These are phyloP conservation scores for Tetrahymena borealis DNA, from an alignment of 73 alveolate genomes.

Conservation along the genomic window DNA sequence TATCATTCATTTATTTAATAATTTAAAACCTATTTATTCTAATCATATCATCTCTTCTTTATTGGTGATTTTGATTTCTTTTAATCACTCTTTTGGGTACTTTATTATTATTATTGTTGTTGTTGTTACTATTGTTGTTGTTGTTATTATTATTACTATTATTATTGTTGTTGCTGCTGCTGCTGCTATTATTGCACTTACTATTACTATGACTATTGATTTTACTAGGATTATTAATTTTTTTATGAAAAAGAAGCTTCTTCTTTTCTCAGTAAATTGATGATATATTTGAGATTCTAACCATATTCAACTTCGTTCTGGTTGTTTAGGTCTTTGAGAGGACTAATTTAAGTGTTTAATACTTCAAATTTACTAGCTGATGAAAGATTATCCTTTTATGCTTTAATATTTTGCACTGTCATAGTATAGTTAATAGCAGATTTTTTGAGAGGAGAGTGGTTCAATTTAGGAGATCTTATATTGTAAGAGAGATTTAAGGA, in stretches of 20 bases:
- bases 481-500: background rate
- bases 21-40: too few relatives aligned
- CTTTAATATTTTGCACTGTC: background rate
- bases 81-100: too few relatives aligned
- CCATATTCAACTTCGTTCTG: background rate
- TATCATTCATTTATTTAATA: too few relatives aligned
- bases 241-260: background rate
- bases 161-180: too few relatives aligned
- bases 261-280: background rate
- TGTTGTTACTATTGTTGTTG: too few relatives aligned
- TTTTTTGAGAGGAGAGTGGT: background rate
- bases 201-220: too few relatives aligned
- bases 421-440: background rate
- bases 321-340: background rate
- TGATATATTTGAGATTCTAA: background rate
- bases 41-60: too few relatives aligned
- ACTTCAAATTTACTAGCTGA: background rate
- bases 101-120: too few relatives aligned
- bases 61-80: too few relatives aligned
- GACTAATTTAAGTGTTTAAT: background rate
- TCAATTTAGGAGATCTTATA: background rate
- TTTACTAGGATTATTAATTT: too few relatives aligned
- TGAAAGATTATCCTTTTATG: background rate
- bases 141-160: too few relatives aligned
- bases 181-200: too few relatives aligned